Evolutionary conservation across 192 early-diverging fungal species (phyloP), one percentile per base, ranked within the genome.

Genomic region (Coemansia sp.): DNA sequence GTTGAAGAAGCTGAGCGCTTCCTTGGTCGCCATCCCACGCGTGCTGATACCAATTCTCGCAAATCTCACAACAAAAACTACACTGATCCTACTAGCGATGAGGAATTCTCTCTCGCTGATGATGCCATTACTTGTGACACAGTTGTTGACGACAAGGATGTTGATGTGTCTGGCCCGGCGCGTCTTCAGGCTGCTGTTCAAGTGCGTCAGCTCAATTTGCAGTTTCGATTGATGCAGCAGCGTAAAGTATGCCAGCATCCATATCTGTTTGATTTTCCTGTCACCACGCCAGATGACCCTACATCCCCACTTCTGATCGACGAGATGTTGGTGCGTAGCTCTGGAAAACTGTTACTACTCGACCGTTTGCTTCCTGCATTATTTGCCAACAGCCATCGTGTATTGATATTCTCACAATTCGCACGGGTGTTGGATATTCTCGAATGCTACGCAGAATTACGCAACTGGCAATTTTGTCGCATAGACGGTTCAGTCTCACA

Each of bases 201-300:
- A 8, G 86, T 92, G 26, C 87, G 81, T 22, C 86, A 87, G 58
- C 87, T 92, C 65, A 86, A 91, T 50, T 66, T 98, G 38, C 89
- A 92, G 74, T 76, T 79, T 90, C 67, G 78, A 56, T 83, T 90
- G 38, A 92, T 97, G 90, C 95, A 97, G 70, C 80, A 97, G 28
- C 91, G 95, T 58, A 97, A 97, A 69, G 85, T 92, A 51, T 98
- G 96, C 82, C 94, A 97, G 71, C 96, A 98, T 73, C 95, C 96
- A 9, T 98, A 92, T 64, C 75, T 97, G 12, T 96, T 96, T 67
- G 87, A 92, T 50, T 88, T 92, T 74, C 89, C 88, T 1, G 64
- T 86, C 47, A 80, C 72, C 23, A 47, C 74, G 31, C 73, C 68
- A 18, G 27, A 22, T 1, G 89, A 92, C 65, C 83, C 86, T 2